These are phyloP conservation scores for Cryptosporidium ubiquitum DNA, from an alignment of 169 alveolate species.

Conservation along the genomic window DNA sequence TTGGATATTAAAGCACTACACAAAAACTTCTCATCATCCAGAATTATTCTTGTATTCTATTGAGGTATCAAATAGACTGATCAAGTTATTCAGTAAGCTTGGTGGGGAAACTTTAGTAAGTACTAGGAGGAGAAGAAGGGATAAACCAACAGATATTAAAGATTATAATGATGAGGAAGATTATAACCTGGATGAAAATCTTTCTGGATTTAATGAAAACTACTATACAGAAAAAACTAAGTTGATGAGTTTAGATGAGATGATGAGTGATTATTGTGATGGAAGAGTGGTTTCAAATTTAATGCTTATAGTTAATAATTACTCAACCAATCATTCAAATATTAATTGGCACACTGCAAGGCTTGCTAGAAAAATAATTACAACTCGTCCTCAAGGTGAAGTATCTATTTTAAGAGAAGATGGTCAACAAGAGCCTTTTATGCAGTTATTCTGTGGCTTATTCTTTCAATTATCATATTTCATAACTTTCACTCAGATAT, in stretches of 20 bases:
- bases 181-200: not conserved
- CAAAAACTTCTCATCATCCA: conserved; percentile 64
- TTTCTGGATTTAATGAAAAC: conserved; percentile 15
- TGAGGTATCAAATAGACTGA: conserved; percentile 54
- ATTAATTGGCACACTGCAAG: conserved; percentile 68
- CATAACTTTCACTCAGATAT: conserved; percentile 41
- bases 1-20: conserved; percentile 61
- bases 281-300: conserved; percentile 46
- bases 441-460: conserved; percentile 56
- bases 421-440: not conserved
- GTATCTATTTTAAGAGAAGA: not conserved
- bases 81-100: conserved; percentile 44
- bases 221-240: conserved; percentile 32
- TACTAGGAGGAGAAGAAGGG: conserved; percentile 43
- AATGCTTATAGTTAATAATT: conserved; percentile 38
- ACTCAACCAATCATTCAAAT: conserved; percentile 61
- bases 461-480: conserved; percentile 60
- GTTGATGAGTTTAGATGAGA: conserved; percentile 60
- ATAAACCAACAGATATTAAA: conserved; percentile 33
- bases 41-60: conserved; percentile 48
- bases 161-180: conserved; percentile 50
- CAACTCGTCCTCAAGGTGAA: conserved; percentile 45
- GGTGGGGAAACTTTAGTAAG: conserved; percentile 46
- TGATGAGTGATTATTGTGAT: conserved; percentile 62
- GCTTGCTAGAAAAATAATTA: conserved; percentile 57